Evolutionary conservation across 129 eudicot genomes (phyloP), one percentile per base, ranked within the genome.

Genomic region (Helianthus tuberosus): DNA sequence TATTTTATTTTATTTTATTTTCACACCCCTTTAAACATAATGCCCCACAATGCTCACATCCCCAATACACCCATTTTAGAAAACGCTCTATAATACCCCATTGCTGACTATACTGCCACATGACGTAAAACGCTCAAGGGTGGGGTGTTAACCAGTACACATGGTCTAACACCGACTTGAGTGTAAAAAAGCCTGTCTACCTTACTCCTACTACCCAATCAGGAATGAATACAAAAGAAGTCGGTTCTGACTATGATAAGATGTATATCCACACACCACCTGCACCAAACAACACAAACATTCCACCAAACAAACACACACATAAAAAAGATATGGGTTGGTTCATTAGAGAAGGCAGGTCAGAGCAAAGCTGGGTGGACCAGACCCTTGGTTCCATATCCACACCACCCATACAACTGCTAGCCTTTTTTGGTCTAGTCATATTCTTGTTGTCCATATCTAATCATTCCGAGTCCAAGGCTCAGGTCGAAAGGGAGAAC

Each of bases 341-440:
- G 85, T 62, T 80, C n/a, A 20, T 44, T 32, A 62, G 81, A 71
- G 83, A 76, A 5, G 70, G 80, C 20, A 73, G 81, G 66, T 70
- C 77, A 1, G 87, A 79, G 11, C 46, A 75, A 78, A 82, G 90
- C 64, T 88, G 95, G 91, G 68, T 32, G 6, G 89, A 86, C 55
- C 77, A 74, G 43, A 89, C 89, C 69, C 46, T 86, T 3, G 85
- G 77, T 3, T 83, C 91, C 9, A 52, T 80, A 23, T 74, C 87
- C 2, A 50, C 85, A 9, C 89, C 97, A 51, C 91, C 94, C 6
- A 15, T 80, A 71, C 89, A 88, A 6, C 74, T 91, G 20, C 1
- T 91, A 11, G 80, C 83, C 64, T 86, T 91, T 46, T 70, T 86
- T 32, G 81, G 73, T 1, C 49, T 91, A 17, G 79, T 76, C 29